phyloP scores from a whole-genome alignment of 1,139 yeast genomes.

The Suhomyces anneliseae region DNA sequence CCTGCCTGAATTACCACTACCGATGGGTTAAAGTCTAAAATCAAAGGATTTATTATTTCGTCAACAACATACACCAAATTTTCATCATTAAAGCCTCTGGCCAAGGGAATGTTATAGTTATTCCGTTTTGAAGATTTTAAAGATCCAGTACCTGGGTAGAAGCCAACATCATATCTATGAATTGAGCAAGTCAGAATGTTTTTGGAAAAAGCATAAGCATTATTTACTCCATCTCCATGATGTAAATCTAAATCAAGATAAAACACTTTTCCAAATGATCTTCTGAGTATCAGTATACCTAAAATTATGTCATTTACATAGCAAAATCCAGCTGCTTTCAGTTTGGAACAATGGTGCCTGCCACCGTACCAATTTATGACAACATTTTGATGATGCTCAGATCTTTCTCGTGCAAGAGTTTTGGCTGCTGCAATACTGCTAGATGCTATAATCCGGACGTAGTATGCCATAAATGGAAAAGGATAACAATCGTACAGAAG shows the following conservation, averaged over 20 bases:
- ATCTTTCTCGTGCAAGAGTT: slow-evolving; percentile 19
- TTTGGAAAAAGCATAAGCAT: slow-evolving; percentile 57
- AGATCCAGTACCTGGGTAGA: slow-evolving; percentile 72
- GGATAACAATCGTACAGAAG: slow-evolving; percentile 64
- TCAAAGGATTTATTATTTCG: slow-evolving; percentile 46
- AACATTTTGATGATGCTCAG: slow-evolving; percentile 24
- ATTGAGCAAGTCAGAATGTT: slow-evolving; percentile 63
- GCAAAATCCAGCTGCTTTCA: slow-evolving; percentile 69
- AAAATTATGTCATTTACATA: slow-evolving; percentile 68
- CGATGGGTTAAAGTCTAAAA: slow-evolving; percentile 44
- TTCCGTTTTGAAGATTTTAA: slow-evolving; percentile 26
- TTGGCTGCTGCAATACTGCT: slow-evolving; percentile 56
- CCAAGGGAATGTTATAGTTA: slow-evolving; percentile 56
- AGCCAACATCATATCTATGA: slow-evolving; percentile 65
- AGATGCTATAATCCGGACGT: slow-evolving; percentile 54
- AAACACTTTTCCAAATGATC: slow-evolving; percentile 47
- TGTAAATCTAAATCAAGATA: slow-evolving; percentile 75
- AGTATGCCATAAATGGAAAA: slow-evolving; percentile 54
- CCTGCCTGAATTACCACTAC: slow-evolving; percentile 68
- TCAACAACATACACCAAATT: slow-evolving; percentile 37
- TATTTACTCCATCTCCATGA: slow-evolving; percentile 79
- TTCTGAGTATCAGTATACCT: slow-evolving; percentile 49
- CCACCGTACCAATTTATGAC: slow-evolving; percentile 82
- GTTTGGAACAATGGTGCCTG: slow-evolving; percentile 64
- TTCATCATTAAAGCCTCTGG: slow-evolving; percentile 54